Percentiles rank a stretch among this genome's conserved stretches.
These are phyloP conservation scores for Hyparrhenia diplandra DNA, from an alignment of 176 grass and related monocot species.

Conservation along the genomic window DNA sequence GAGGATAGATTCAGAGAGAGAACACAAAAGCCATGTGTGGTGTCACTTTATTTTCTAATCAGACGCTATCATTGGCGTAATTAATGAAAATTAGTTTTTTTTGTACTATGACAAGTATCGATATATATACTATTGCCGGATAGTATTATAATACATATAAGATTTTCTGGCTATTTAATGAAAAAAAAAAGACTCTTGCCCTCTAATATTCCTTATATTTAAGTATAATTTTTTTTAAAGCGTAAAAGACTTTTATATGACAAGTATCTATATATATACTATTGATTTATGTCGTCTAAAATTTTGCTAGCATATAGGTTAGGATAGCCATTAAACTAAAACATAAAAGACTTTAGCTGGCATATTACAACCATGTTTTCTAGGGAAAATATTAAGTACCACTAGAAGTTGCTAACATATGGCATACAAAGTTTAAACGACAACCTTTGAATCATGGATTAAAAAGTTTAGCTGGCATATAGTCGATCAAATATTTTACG, in stretches of 20 bases:
- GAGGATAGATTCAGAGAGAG: not conserved
- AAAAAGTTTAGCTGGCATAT: not conserved
- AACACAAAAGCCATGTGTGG: not conserved
- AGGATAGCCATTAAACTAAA: not conserved
- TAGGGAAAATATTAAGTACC: not conserved
- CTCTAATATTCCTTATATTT: not conserved
- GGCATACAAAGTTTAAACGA: not conserved
- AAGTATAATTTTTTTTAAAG: not conserved
- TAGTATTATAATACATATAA: not conserved
- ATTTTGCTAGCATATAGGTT: not conserved
- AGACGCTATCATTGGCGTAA: not conserved
- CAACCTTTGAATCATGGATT: not conserved
- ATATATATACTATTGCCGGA: too few species aligned
- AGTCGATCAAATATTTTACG: not conserved
- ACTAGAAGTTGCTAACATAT: not conserved
- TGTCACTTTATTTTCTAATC: not conserved
- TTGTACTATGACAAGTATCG: not conserved
- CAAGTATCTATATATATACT: not conserved
- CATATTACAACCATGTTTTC: not conserved
- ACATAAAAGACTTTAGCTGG: not conserved
- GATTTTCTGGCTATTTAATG: not conserved
- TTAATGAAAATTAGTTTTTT: not conserved
- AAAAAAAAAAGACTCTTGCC: not conserved
- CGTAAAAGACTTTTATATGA: too few species aligned
- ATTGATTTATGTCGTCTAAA: not conserved